Evolutionary conservation across 164 flowering plant species (phyloP), one percentile per base, ranked within the genome.

Genomic region (Umbilicus rupestris): DNA sequence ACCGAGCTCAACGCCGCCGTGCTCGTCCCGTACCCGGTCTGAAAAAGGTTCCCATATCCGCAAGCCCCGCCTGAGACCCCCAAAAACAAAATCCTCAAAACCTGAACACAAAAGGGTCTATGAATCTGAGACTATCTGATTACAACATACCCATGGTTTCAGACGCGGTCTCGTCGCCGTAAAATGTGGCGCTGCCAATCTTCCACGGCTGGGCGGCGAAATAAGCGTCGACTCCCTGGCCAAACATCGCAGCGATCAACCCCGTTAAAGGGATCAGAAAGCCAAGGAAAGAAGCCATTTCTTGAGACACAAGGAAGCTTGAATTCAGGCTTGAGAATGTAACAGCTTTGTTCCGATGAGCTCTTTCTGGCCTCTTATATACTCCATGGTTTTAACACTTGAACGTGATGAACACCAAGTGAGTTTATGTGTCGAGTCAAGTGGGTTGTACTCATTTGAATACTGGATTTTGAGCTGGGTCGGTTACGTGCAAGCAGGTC

Each of bases 51-150:
- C 16, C 98, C 98, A 65, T 90, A 92, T 20, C 98, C 98, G 71
- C 98, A 89, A 55, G 98, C 96, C n/a, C 98, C 98, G 19, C 92
- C 97, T 92, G 75, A 41, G 70, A 39, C 59, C n/a, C n/a, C n/a
- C 30, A n/a, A 35, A 6, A 50, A 47, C 2, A 62, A 35, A 16
- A 16, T 8, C 3, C n/a, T 55, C 59, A 52, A 7, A 9, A 41
- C 6, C 6, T 14, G 7, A 10, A 14, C 3, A 41, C 16, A 7
- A 9, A 9, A 52, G 29, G 16, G 11, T 4, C 24, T 15, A 52
- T 15, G 9, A n/a, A n/a, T n/a, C n/a, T n/a, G n/a, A n/a, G n/a
- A n/a, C n/a, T n/a, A n/a, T n/a, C n/a, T n/a, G n/a, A n/a, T n/a
- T 52, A 55, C 14, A 15, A 22, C 65, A 35, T 63, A 63, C 65